phyloP scores from a whole-genome alignment of 352 stramenopile genomes.

The Peronospora destructor region DNA sequence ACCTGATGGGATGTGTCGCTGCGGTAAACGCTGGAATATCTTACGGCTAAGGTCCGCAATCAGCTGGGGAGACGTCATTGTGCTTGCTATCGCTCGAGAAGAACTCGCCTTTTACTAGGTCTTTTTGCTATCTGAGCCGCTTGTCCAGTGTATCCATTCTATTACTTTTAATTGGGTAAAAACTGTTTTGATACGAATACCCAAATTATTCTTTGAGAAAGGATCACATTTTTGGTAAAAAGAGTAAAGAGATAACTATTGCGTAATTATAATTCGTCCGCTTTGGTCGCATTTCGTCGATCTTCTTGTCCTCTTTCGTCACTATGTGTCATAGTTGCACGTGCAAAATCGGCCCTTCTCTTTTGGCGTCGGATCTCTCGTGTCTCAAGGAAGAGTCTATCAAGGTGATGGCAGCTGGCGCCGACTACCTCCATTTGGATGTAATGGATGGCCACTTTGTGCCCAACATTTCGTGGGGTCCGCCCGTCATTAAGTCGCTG shows the following conservation, averaged over 20 bases:
- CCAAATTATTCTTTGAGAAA: too few relatives aligned
- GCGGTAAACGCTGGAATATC: slow-evolving; percentile 84
- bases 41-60: slow-evolving; percentile 77
- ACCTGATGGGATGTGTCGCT: slow-evolving; percentile 70
- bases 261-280: slow-evolving; percentile 9
- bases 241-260: neutral
- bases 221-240: neutral
- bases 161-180: slow-evolving; percentile 11
- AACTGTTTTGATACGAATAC: neutral
- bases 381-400: slow-evolving; percentile 88
- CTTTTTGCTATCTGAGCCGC: slow-evolving; percentile 19
- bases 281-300: slow-evolving; percentile 2
- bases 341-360: slow-evolving; percentile 89
- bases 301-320: neutral
- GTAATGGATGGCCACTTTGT: slow-evolving; percentile 99
- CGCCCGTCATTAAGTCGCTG: slow-evolving; percentile 92
- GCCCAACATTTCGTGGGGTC: slow-evolving; percentile 94
- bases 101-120: slow-evolving; percentile 2
- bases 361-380: slow-evolving; percentile 92
- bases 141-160: slow-evolving; percentile 13
- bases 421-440: slow-evolving; percentile 96
- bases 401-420: slow-evolving; percentile 85
- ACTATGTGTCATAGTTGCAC: slow-evolving; percentile 75
- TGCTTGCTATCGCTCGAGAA: slow-evolving; percentile 5
- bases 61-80: slow-evolving; percentile 46